phyloP scores from a whole-genome alignment of 2,329 filamentous ascomycete species.

The Diatrype stigma region DNA sequence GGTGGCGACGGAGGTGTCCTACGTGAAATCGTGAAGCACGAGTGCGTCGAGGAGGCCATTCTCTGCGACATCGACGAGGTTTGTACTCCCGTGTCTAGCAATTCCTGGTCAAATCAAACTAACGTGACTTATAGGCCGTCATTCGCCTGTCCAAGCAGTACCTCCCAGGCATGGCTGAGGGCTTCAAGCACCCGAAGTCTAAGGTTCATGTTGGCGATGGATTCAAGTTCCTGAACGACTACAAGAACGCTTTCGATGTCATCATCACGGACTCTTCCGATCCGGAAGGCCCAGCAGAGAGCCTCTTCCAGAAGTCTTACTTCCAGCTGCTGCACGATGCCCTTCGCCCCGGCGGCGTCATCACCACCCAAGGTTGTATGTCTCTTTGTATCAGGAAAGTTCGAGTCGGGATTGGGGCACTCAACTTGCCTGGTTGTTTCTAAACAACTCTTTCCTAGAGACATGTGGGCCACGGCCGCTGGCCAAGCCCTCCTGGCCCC shows the following conservation, averaged over 20 bases:
- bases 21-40: constrained; percentile 98
- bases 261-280: constrained; percentile 99
- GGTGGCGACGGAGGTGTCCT: constrained; percentile 97
- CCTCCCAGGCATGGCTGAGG: constrained; percentile 88
- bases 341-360: constrained; percentile 91
- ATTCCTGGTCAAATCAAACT: background rate
- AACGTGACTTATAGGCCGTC: constrained; percentile 61
- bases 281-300: constrained; percentile 93
- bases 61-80: constrained; percentile 98
- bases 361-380: constrained; percentile 99
- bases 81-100: constrained; percentile 48
- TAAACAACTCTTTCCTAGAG: constrained; percentile 16
- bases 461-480: constrained; percentile 8
- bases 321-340: constrained; percentile 90
- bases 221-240: constrained; percentile 96
- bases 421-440: constrained; percentile 29
- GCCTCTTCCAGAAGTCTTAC: constrained; percentile 97
- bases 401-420: constrained; percentile 31
- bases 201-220: constrained; percentile 92
- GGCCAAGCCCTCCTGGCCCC: constrained; percentile 7
- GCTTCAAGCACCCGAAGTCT: constrained; percentile 91
- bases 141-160: constrained; percentile 98
- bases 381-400: constrained; percentile 57
- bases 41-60: constrained; percentile 89
- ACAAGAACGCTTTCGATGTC: constrained; percentile 96